A percentile compares a stretch with the other conserved stretches of the same genome.
Evolutionary conservation across 2,329 filamentous ascomycete genomes (phyloP).

Genomic region (Aaosphaeria arxii): DNA sequence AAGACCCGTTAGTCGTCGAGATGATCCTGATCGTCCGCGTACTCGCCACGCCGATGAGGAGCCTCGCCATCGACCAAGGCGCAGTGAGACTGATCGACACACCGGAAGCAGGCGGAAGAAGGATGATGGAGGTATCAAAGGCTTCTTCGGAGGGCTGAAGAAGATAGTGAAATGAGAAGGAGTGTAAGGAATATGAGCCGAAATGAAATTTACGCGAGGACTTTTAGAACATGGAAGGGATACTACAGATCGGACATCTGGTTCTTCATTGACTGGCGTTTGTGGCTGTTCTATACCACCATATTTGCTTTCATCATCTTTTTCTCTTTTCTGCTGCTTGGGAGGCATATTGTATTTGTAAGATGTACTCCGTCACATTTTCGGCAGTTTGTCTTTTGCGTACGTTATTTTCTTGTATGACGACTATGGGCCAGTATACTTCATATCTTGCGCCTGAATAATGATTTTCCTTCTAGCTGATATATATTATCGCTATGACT

Average conservation of each 20-base stretch:
- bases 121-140: conserved; percentile 27
- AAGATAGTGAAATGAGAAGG: conserved; percentile 20
- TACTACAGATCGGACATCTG: background rate
- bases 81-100: conserved; percentile 24
- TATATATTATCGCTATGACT: no score
- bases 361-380: conserved; percentile 1
- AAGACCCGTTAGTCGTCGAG: conserved; percentile 22
- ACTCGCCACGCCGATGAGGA: conserved; percentile 23
- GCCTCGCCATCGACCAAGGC: conserved; percentile 12
- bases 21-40: conserved; percentile 24
- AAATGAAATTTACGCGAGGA: background rate
- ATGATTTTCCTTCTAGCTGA: no score
- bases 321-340: conserved; percentile 1
- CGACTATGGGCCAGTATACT: no score
- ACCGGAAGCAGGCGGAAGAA: conserved; percentile 19
- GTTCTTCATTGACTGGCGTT: conserved; percentile 13
- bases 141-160: conserved; percentile 30
- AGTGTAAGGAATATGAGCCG: conserved; percentile 1
- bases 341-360: conserved; percentile 12
- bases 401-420: no score
- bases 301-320: conserved; percentile 3
- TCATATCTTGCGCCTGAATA: no score
- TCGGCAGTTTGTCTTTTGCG: background rate
- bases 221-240: background rate
- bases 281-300: conserved; percentile 9